Conservation (phyloP, 148 eudicot genomes). For the Gaultheria prostrata region DNA sequence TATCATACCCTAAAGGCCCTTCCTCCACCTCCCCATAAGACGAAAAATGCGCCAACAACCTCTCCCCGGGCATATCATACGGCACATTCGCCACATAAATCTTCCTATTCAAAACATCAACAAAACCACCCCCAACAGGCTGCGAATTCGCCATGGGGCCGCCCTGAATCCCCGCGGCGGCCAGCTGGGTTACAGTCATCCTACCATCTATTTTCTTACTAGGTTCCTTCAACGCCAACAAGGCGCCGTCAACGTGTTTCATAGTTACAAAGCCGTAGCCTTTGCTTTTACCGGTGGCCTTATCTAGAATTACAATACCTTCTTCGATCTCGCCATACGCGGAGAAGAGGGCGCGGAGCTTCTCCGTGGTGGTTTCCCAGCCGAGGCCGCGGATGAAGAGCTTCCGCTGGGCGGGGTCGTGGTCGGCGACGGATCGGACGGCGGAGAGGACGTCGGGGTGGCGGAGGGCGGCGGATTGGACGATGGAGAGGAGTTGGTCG, state of each 20-base stretch:
- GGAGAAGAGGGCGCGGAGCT: slow-evolving; percentile 39
- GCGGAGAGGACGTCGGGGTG: slow-evolving; percentile 60
- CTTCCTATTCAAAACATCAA: slow-evolving; percentile 53
- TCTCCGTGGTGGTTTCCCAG: slow-evolving; percentile 69
- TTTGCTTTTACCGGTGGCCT: slow-evolving; percentile 54
- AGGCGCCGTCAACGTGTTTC: slow-evolving; percentile 65
- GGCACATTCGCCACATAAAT: slow-evolving; percentile 72
- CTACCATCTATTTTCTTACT: slow-evolving; percentile 75
- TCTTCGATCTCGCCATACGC: slow-evolving; percentile 65
- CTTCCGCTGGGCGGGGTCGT: slow-evolving; percentile 57
- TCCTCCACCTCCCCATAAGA: slow-evolving; percentile 73
- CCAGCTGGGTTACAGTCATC: slow-evolving; percentile 63
- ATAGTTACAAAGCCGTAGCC: slow-evolving; percentile 69
- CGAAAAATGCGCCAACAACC: slow-evolving; percentile 46
- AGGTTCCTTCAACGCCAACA: slow-evolving; percentile 63
- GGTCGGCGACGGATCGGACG: slow-evolving; percentile 63
- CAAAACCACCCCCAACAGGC: slow-evolving; percentile 14
- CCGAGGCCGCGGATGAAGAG: slow-evolving; percentile 77
- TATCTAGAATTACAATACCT: slow-evolving; percentile 69
- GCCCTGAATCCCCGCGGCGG: slow-evolving; percentile 33
- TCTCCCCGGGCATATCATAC: slow-evolving; percentile 57
- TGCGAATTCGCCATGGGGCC: slow-evolving; percentile 19
- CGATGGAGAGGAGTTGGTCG: slow-evolving; percentile 62
- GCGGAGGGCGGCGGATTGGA: slow-evolving; percentile 38
- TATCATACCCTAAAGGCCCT: slow-evolving; percentile 82